Conservation (phyloP, 352 stramenopile species). For the Phytophthora multivora region DNA sequence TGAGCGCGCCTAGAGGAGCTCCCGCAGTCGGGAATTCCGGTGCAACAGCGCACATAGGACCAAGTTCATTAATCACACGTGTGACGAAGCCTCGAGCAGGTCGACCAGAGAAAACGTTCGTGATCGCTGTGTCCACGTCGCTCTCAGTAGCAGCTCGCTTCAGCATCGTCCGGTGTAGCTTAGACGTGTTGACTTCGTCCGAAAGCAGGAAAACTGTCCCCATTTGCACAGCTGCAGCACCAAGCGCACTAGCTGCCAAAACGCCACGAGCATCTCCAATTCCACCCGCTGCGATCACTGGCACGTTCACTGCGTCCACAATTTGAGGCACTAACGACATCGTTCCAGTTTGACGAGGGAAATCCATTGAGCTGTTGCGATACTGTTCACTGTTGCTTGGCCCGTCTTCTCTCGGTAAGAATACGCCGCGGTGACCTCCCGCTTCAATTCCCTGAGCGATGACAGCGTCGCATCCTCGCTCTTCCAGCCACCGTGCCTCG, state of each 20-base stretch:
- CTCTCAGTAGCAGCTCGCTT: conserved; percentile 34
- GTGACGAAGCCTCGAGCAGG: conserved; percentile 53
- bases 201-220: conserved; percentile 63
- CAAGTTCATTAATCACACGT: conserved; percentile 39
- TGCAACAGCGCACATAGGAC: conserved; percentile 27
- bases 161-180: conserved; percentile 36
- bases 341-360: conserved; percentile 38
- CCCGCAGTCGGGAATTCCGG: conserved; percentile 30
- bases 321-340: conserved; percentile 60
- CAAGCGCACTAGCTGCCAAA: conserved; percentile 42
- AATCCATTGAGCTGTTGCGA: conserved; percentile 33
- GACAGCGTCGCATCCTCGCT: conserved; percentile 47
- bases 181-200: conserved; percentile 45
- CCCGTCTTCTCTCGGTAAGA: conserved; percentile 28
- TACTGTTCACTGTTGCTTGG: conserved; percentile 10
- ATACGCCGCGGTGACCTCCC: conserved; percentile 59
- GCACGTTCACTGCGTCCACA: conserved; percentile 37
- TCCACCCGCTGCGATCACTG: conserved; percentile 61
- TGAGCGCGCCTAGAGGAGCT: conserved; percentile 20
- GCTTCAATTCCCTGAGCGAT: conserved; percentile 67
- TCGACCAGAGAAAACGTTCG: conserved; percentile 47
- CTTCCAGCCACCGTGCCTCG: conserved; percentile 39
- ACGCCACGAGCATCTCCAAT: conserved; percentile 58
- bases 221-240: conserved; percentile 63
- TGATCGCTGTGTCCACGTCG: conserved; percentile 27